Evolutionary conservation across 1,284 basidiomycete genomes (phyloP), one percentile per base, ranked within the genome.

Genomic region (Boletus smithii): DNA sequence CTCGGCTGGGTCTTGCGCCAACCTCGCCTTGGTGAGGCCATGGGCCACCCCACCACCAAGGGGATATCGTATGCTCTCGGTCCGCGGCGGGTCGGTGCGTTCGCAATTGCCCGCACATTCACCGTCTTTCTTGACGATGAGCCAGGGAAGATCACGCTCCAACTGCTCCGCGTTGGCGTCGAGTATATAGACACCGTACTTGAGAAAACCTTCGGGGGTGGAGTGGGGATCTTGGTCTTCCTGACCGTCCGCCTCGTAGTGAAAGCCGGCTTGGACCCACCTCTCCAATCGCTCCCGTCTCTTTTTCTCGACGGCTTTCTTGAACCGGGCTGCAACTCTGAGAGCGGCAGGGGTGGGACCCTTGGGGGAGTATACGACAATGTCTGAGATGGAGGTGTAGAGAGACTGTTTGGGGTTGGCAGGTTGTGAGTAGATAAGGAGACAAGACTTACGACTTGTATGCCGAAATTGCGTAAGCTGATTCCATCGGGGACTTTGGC

Each of bases 381-480:
- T 72, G 59, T 86, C 84, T 27, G 80, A 81, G 41, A 87, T 70
- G 17, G 79, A 75, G 3, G 77, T 74, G 55, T 84, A 85, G 56
- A 83, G 80, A 53, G 76, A 73, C 70, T 70, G 27, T 13, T 29
- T 26, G 55, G 37, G 11, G 49, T 61, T 34, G 32, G 30, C 16
- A 35, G 27, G 32, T 22, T 24, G 30, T 17, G 36, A 48, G 31
- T 9, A 7, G 27, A 36, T 2, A n/a, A 44, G 30, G 30, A 1
- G 31, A 48, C 2, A 16, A 30, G 23, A 80, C 86, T 73, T 65
- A 88, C 86, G 59, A 86, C 78, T 64, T 90, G 88, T 54, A 88
- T 88, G 37, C 87, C 88, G 67, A 91, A 90, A 69, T 91, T 90
- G 56, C 88, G 71, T 57, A 88, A 68, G 53, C 81, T 85, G 49